Evolutionary conservation across 2,329 filamentous ascomycete genomes (phyloP).

Genomic region (Cladobotryum mycophilum): DNA sequence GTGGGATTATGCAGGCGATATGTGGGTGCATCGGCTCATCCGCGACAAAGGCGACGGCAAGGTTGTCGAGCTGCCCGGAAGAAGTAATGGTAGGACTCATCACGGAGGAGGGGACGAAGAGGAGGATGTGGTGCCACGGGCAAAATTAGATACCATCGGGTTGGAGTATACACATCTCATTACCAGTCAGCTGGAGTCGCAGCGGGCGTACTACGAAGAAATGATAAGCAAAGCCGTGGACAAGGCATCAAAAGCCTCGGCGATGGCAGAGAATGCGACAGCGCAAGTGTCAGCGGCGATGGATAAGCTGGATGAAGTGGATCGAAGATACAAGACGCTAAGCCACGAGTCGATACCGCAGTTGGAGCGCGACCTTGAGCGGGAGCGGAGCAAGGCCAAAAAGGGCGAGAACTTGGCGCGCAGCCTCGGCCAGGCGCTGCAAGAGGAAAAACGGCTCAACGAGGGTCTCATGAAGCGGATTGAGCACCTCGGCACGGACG

Average conservation of each 20-base stretch:
- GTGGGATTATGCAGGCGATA: constrained; percentile 95
- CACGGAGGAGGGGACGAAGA: constrained; percentile 28
- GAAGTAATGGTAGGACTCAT: constrained; percentile 27
- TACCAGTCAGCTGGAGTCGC: constrained; percentile 85
- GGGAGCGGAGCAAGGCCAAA: constrained; percentile 60
- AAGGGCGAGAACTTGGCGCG: constrained; percentile 73
- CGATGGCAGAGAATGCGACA: constrained; percentile 58
- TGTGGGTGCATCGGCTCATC: constrained; percentile 92
- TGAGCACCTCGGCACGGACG: constrained; percentile 60
- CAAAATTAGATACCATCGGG: constrained; percentile 69
- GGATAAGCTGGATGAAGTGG: constrained; percentile 45
- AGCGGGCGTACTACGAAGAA: constrained; percentile 90
- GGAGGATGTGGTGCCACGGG: constrained; percentile 64
- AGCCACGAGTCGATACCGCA: constrained; percentile 52
- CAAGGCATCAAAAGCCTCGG: constrained; percentile 72
- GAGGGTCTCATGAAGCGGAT: constrained; percentile 79
- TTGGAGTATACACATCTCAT: constrained; percentile 93
- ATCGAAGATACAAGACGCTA: constrained; percentile 40
- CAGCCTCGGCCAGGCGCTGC: constrained; percentile 65
- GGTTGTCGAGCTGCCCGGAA: constrained; percentile 76
- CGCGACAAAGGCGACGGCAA: constrained; percentile 91
- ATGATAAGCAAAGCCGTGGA: constrained; percentile 82
- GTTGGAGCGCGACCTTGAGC: constrained; percentile 66
- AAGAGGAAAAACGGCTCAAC: constrained; percentile 81
- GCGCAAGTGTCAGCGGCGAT: constrained; percentile 43